Base-by-base conservation (phyloP, 1,284 basidiomycete species). In the Agroathelia rolfsii region DNA sequence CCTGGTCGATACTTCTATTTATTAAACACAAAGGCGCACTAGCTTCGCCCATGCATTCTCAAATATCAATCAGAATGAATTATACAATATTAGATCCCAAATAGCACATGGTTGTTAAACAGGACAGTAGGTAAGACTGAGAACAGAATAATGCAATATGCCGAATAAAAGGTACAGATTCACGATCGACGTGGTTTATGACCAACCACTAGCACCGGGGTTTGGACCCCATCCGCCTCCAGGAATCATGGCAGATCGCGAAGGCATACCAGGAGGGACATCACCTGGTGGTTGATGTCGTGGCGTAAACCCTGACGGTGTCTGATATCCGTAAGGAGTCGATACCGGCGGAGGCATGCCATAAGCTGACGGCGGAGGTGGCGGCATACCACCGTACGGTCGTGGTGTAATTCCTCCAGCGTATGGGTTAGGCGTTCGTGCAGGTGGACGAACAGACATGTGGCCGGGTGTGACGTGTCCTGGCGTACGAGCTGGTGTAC, bases 351-450 rank as follows among this genome's bases (percentile, higher is more conserved):
- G 41, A 7, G 43, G 45, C 40, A 42, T 38, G 4, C 38, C 42
- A 27, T 31, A 43, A 11, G 36, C 30, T 10, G 36, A 32, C 15
- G 36, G 14, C 30, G 53, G 50, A 26, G 64, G 56, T 25, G 62
- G 48, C 12, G 57, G 47, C 25, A 51, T 42, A 1, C 43, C 39
- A 28, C 58, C 57, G 35, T 41, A 41, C 31, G 41, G 36, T 19
- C 32, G 38, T 2, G 47, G 47, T 11, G 47, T 46, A 3, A 37
- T 24, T 12, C 43, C 40, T 20, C 50, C 54, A 15, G 69, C 69
- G 45, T 82, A 83, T 1, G 82, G 79, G 45, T 86, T 85, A 10
- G 82, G 81, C 27, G 81, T 83, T 25, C 74, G 67, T n/a, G 65
- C 68, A 22, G 66, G 52, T 45, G 80, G 76, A 30, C 80, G 78